These are phyloP conservation scores for Termitomyces sp. DNA, from an alignment of 768 basidiomycete species.

Conservation along the genomic window DNA sequence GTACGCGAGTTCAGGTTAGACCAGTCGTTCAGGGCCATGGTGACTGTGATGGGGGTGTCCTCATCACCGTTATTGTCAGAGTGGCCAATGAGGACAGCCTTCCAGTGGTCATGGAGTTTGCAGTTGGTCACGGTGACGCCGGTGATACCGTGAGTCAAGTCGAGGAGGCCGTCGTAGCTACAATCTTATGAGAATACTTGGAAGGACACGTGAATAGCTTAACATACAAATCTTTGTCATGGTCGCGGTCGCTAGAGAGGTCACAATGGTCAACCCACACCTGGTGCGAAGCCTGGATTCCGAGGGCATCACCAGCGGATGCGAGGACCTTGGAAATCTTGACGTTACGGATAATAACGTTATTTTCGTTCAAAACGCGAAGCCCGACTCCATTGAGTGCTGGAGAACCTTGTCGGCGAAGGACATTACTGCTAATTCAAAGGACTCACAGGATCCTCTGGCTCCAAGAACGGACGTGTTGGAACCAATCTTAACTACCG, in stretches of 20 bases:
- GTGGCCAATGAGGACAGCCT: constrained; percentile 38
- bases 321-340: constrained; percentile 45
- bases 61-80: constrained; percentile 35
- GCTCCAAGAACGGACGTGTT: constrained; percentile 39
- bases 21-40: constrained; percentile 38
- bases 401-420: constrained; percentile 8
- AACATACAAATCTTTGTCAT: constrained; percentile 27
- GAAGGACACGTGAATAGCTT: background rate
- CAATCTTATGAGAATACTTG: background rate
- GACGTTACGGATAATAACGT: constrained; percentile 46
- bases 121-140: constrained; percentile 36
- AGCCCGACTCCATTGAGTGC: constrained; percentile 41
- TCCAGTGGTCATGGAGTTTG: constrained; percentile 41
- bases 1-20: constrained; percentile 37
- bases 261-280: constrained; percentile 45
- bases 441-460: constrained; percentile 29
- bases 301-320: constrained; percentile 38
- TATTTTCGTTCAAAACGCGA: constrained; percentile 33
- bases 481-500: constrained; percentile 35
- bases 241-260: constrained; percentile 38
- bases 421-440: background rate
- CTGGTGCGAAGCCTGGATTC: constrained; percentile 31
- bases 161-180: constrained; percentile 40
- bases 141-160: constrained; percentile 38
- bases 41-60: constrained; percentile 35